Evolutionary conservation across 1,284 basidiomycete genomes (phyloP).

Genomic region (Ustilago sp.): DNA sequence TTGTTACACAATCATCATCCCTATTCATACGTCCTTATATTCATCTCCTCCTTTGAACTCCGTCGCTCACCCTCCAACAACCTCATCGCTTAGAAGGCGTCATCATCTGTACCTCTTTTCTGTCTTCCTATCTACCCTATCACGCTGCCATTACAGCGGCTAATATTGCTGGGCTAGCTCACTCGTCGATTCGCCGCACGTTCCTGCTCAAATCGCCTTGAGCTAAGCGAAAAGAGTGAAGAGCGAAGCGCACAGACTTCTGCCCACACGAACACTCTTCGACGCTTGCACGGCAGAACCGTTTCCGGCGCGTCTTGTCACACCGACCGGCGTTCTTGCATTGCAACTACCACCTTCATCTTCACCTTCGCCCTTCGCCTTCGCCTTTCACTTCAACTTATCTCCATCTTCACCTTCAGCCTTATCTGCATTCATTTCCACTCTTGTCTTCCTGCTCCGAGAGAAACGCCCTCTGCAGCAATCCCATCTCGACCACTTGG

Average conservation of each 20-base stretch:
- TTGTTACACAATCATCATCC: too few relatives aligned
- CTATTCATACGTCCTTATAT: too few relatives aligned
- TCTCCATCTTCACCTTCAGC: not conserved
- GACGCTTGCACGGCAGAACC: not conserved
- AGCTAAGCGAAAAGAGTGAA: not conserved
- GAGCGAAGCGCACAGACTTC: slow-evolving; percentile 4
- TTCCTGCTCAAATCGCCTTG: not conserved
- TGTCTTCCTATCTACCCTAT: not conserved
- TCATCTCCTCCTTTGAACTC: too few relatives aligned
- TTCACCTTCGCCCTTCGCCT: too few relatives aligned
- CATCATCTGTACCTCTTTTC: not conserved
- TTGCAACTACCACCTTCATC: slow-evolving; percentile 3
- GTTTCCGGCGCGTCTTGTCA: not conserved
- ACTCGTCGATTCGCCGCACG: not conserved
- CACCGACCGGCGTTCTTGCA: not conserved
- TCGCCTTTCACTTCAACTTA: slow-evolving; percentile 2
- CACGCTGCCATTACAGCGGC: not conserved
- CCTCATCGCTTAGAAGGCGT: too few relatives aligned
- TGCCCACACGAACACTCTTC: not conserved
- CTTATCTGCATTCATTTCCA: not conserved
- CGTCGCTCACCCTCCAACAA: too few relatives aligned
- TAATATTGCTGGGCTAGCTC: not conserved
- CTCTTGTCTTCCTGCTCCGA: not conserved
- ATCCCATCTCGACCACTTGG: not conserved
- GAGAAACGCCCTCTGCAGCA: not conserved